Evolutionary conservation across 2,329 filamentous ascomycete genomes (phyloP).

Genomic region (Neofusicoccum laricinum): DNA sequence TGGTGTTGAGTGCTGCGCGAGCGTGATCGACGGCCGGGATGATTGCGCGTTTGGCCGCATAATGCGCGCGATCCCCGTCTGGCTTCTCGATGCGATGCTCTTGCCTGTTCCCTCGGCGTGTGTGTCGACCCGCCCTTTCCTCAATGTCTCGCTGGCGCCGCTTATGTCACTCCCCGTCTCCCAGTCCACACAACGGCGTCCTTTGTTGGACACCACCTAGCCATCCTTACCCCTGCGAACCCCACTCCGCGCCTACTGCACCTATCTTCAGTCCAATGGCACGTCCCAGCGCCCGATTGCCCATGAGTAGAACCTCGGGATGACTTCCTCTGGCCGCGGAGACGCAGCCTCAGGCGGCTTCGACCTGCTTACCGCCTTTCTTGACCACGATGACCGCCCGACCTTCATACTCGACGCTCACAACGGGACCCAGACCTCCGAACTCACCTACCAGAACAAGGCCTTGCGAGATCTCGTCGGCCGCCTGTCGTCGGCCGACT

Average conservation of each 20-base stretch:
- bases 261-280: neutral
- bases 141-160: neutral
- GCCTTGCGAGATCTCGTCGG: neutral
- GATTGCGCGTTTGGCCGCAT: neutral
- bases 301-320: neutral
- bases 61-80: too few species aligned
- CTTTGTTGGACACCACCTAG: neutral
- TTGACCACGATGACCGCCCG: conserved; percentile 7
- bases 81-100: too few species aligned
- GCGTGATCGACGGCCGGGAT: conserved; percentile 3
- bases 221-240: neutral
- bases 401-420: conserved; percentile 14
- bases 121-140: too few species aligned
- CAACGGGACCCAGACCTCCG: neutral
- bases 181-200: neutral
- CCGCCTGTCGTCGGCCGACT: neutral
- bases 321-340: neutral
- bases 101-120: too few species aligned
- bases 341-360: neutral
- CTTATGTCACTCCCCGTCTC: too few species aligned
- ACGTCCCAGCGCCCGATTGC: neutral
- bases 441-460: neutral
- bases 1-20: neutral
- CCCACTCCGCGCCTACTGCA: too few species aligned
- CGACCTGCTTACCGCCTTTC: neutral